Evolutionary conservation across 169 alveolate genomes (phyloP).

Genomic region (Cyclospora cayetanensis): DNA sequence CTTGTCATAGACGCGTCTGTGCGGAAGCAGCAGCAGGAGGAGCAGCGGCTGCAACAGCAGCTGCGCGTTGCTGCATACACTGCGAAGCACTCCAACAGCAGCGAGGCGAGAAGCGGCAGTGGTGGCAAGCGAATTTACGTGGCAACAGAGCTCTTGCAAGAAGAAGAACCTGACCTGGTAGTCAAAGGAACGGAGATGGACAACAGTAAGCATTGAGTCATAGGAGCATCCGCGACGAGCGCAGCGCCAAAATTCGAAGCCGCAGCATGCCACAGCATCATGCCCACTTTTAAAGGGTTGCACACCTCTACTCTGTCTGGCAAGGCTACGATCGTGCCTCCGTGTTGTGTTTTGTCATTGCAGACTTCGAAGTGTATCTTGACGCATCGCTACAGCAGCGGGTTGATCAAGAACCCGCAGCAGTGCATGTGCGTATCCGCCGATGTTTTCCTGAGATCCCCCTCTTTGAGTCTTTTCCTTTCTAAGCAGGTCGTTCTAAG

Average conservation of each 20-base stretch:
- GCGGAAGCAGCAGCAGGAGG: constrained; percentile 7
- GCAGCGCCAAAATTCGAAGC: background rate
- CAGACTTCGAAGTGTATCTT: constrained; percentile 6
- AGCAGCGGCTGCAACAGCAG: constrained; percentile 7
- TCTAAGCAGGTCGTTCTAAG: background rate
- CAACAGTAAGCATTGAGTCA: constrained; percentile 49
- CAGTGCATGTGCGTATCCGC: background rate
- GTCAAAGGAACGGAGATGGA: background rate
- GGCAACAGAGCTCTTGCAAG: background rate
- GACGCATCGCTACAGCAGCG: background rate
- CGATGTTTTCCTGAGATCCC: background rate
- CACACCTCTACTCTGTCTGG: background rate
- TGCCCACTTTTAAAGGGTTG: background rate
- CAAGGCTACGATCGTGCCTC: background rate
- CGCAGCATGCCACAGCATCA: background rate
- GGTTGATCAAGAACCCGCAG: background rate
- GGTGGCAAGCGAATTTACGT: constrained; percentile 5
- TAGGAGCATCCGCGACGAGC: too few relatives aligned
- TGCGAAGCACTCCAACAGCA: background rate
- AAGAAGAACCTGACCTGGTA: background rate
- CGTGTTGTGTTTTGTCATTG: background rate
- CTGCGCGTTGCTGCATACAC: background rate
- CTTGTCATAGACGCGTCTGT: background rate
- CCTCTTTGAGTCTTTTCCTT: background rate
- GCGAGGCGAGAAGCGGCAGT: constrained; percentile 38